phyloP scores from a whole-genome alignment of 164 flowering plant genomes.

The Liquidambar formosana region DNA sequence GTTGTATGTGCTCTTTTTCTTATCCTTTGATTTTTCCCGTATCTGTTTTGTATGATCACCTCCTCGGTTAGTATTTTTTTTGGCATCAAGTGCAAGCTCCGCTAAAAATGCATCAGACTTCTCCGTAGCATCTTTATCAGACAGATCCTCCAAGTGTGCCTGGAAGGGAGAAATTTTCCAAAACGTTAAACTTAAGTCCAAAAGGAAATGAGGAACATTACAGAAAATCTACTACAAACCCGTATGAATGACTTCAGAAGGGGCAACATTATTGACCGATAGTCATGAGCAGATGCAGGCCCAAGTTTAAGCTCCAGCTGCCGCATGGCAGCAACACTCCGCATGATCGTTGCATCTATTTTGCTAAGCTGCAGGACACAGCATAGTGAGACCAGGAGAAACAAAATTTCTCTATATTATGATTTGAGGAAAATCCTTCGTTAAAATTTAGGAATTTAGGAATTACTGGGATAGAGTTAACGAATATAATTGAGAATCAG shows the following conservation, averaged over 20 bases:
- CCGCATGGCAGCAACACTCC: conserved; percentile 67
- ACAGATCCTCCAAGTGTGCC: conserved; percentile 89
- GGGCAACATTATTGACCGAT: conserved; percentile 64
- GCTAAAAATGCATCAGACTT: conserved; percentile 98
- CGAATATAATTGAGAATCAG: too few species aligned
- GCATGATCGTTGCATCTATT: conserved; percentile 82
- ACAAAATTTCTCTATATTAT: neutral
- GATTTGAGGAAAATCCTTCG: neutral
- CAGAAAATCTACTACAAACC: conserved; percentile 45
- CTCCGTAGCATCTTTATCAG: conserved; percentile 89
- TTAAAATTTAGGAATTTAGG: too few species aligned
- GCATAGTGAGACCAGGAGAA: conserved; percentile 22
- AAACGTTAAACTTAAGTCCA: neutral
- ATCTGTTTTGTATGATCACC: conserved; percentile 47
- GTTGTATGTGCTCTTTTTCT: conserved; percentile 73
- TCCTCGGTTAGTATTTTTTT: conserved; percentile 52
- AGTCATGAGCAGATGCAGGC: conserved; percentile 66
- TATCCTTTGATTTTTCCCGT: conserved; percentile 79
- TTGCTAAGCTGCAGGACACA: conserved; percentile 76
- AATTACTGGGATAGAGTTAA: neutral
- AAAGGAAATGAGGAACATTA: conserved; percentile 5
- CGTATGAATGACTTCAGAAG: conserved; percentile 74
- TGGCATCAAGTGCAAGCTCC: conserved; percentile 87
- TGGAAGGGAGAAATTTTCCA: conserved; percentile 29
- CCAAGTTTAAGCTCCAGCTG: conserved; percentile 82